Base-by-base conservation (phyloP, 495 filamentous ascomycete genomes). In the Penicillium macrosclerotiorum region DNA sequence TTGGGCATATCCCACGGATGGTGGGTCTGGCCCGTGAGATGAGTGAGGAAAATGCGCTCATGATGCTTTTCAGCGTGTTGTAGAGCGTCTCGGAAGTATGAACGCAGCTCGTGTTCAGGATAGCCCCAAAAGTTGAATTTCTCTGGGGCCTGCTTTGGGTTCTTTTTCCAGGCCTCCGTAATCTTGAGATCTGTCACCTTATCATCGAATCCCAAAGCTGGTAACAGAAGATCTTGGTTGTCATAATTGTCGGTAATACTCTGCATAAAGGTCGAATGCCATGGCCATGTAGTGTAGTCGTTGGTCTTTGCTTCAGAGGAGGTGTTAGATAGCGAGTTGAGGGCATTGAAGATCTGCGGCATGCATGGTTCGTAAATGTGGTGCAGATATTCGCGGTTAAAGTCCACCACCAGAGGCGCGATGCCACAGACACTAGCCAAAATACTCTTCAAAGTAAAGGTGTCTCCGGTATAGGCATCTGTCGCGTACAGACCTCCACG, bases 301-400 rank as follows among this genome's bases (percentile, higher is more conserved):
- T 62, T 30, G 8, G 51, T 46, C 13, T 45, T 37, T 13, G 35
- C 24, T 9, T 37, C 59, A 14, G 55, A 50, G n/a, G 52, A 48
- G 31, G 14, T 42, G 61, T 57, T 65, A 53, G 24, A 50, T 33
- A 63, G 32, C n/a, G 49, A 27, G 20, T 62, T 59, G 26, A 74
- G 48, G 8, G 65, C 55, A 11, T 55, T 49, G 4, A 74, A 37
- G 18, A 74, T 51, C 8, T 72, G 70, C 2, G 69, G 60, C 22
- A 73, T 52, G 44, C 71, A 74, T 1, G 71, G 71, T 45, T 74
- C 64, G 36, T 74, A 73, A 26, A 71, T 69, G 13, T 68, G 64
- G 26, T 64, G 44, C 29, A 59, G 45, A 14, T 60, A 62, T 37
- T 74, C 69, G 8, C 51, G 49, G 25, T 67, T 65, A 37, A 74